Percentiles rank a stretch among this genome's conserved stretches.
Conservation (phyloP, 208 protist species). For the Crithidia acanthocephali region DNA sequence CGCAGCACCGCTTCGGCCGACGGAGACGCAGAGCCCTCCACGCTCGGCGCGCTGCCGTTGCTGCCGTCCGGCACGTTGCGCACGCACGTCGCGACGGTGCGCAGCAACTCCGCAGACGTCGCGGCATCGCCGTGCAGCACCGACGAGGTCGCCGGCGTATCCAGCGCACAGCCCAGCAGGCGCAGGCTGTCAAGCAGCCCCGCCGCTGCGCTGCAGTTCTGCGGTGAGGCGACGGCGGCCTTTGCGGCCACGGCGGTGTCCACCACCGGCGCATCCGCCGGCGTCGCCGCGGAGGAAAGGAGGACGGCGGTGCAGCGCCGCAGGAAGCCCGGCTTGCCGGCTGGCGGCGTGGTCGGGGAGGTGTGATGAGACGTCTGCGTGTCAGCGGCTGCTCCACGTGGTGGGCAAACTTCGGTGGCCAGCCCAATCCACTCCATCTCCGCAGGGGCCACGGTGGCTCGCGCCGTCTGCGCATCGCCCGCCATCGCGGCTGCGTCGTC, state of each 20-base stretch:
- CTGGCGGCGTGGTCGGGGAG: neutral
- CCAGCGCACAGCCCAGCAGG: slow-evolving; percentile 10
- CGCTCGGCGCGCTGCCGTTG: too few relatives aligned
- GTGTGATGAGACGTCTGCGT: neutral
- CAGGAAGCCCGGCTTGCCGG: slow-evolving; percentile 9
- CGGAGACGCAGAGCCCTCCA: too few relatives aligned
- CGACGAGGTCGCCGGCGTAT: neutral
- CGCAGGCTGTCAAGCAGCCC: slow-evolving; percentile 16
- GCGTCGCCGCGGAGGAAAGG: neutral
- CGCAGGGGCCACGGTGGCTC: slow-evolving; percentile 10
- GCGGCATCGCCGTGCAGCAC: too few relatives aligned
- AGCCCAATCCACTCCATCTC: slow-evolving; percentile 40
- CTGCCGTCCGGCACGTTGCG: slow-evolving; percentile 31
- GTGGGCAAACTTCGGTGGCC: neutral
- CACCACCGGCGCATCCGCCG: neutral
- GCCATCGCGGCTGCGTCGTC: neutral
- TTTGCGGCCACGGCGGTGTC: neutral
- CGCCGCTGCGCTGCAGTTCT: slow-evolving; percentile 7
- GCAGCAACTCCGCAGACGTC: slow-evolving; percentile 19
- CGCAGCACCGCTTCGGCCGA: slow-evolving; percentile 17
- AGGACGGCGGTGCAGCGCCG: slow-evolving; percentile 16
- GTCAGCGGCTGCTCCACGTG: neutral
- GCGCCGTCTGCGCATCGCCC: too few relatives aligned
- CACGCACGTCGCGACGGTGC: slow-evolving; percentile 28
- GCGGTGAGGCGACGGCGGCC: neutral